A percentile compares a stretch with the other conserved stretches of the same genome.
These are phyloP conservation scores for Miscanthus lutarioriparius DNA, from an alignment of 176 grass and related monocot species.

Conservation along the genomic window DNA sequence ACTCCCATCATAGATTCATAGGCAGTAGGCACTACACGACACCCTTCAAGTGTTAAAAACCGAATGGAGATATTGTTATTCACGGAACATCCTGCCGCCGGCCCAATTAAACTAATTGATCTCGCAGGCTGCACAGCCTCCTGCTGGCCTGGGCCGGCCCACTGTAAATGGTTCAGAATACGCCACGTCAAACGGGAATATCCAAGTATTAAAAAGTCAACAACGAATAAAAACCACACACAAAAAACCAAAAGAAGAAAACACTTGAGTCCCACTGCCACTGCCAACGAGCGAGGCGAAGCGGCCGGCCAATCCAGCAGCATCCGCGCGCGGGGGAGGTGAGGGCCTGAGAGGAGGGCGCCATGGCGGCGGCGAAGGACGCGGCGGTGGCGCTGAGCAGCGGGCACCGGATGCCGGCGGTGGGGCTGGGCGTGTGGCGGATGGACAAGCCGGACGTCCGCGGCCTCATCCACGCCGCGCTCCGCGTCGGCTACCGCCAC, in stretches of 20 bases:
- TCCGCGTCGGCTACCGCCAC: conserved; percentile 90
- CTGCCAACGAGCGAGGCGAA: neutral
- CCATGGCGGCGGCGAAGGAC: conserved; percentile 39
- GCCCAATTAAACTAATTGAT: too few relatives aligned
- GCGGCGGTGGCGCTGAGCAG: conserved; percentile 60
- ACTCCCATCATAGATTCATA: too few relatives aligned
- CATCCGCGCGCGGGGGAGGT: neutral
- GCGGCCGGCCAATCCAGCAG: neutral
- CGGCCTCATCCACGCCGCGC: conserved; percentile 74
- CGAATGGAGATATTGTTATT: too few relatives aligned
- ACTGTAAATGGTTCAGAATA: neutral
- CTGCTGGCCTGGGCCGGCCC: too few relatives aligned
- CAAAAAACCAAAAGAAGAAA: too few relatives aligned
- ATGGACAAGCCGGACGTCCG: conserved; percentile 78
- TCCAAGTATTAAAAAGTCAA: neutral
- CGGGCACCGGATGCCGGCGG: conserved; percentile 66
- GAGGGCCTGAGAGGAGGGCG: neutral
- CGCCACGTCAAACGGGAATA: neutral
- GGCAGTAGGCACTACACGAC: too few relatives aligned
- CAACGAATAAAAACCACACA: too few relatives aligned
- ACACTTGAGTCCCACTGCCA: neutral
- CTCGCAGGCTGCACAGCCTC: too few relatives aligned
- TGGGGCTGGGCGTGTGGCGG: conserved; percentile 95
- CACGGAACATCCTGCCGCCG: too few relatives aligned
- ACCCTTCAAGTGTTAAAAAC: too few relatives aligned